Evolutionary conservation across 2,329 filamentous ascomycete genomes (phyloP), one percentile per base, ranked within the genome.

Genomic region (Keithomyces neogunnii): DNA sequence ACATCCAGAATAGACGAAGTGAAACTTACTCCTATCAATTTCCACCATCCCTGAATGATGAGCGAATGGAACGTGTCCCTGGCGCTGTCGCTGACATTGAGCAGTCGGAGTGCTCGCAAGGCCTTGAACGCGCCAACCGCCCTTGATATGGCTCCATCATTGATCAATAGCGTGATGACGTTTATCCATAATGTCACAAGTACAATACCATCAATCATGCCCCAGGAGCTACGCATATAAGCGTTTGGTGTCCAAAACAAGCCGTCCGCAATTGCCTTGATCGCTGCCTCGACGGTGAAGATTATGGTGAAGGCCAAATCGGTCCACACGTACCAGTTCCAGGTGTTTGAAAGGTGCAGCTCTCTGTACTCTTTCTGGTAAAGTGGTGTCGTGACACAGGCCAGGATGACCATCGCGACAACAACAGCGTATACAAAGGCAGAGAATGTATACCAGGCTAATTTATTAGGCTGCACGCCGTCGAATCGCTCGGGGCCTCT

Each of bases 111-210:
- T 46, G 95, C 95, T 71, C 93, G 85, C 45, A 99, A 77, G 6
- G 93, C 93, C 73, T 99, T 99, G 76, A 99, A 97, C 13, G 93
- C 93, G 29, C 93, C 95, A 38, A 97, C 88, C 19, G 90, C 89
- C 66, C 93, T 79, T 4, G 92, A 95, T 50, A 96, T 85, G 51
- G 85, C 85, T 42, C 89, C 89, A 57, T 95, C 87, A 51, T 90
- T 84, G 62, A 81, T 80, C 50, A 99, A 76, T 1, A 92, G 82
- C 0, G 91, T 93, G 45, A 85, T 74, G 47, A 99, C 89, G 62
- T 95, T 97, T 64, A 96, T 86, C 92, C 93, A 97, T 7, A 99
- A 79, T 0, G 93, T 97, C 51, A 96, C 73, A 49, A 99, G 75
- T 57, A 99, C 93, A 44, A 97, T 69, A 0, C 86, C 89, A 63